Conservation (phyloP, 2,329 filamentous ascomycete genomes). For the Passalora sequoiae region DNA sequence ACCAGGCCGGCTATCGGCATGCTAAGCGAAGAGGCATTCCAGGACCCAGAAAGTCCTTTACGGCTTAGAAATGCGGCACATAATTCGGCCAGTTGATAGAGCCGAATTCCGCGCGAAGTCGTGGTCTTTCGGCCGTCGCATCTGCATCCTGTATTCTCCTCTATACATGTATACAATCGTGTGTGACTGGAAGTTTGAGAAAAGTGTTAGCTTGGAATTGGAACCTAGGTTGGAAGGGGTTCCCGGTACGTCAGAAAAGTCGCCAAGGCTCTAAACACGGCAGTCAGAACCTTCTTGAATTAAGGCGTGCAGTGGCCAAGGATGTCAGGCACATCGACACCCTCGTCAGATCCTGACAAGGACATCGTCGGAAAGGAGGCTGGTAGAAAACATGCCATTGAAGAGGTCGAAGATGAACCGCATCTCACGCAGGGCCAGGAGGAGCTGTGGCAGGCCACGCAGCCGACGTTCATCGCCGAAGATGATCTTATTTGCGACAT, state of each 20-base stretch:
- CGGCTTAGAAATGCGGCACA: neutral
- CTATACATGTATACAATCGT: neutral
- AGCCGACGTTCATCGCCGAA: conserved; percentile 4
- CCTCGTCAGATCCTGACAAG: neutral
- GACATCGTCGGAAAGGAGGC: neutral
- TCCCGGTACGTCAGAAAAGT: neutral
- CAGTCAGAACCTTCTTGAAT: neutral
- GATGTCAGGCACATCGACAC: neutral
- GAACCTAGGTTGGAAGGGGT: too few relatives aligned
- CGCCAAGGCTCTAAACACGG: neutral
- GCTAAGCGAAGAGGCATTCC: neutral
- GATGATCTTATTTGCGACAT: conserved; percentile 6
- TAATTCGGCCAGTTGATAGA: neutral
- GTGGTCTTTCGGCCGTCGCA: neutral
- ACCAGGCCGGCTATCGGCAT: neutral
- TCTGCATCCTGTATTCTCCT: neutral
- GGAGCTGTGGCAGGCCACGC: conserved; percentile 4
- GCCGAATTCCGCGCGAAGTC: neutral
- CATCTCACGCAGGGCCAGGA: conserved; percentile 1
- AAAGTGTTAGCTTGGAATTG: neutral
- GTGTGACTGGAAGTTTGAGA: neutral
- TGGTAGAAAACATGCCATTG: neutral
- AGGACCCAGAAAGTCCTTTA: too few relatives aligned
- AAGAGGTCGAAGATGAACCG: neutral
- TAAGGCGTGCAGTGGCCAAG: too few relatives aligned